A percentile compares a stretch with the other conserved stretches of the same genome.
phyloP scores from a whole-genome alignment of 192 early-diverging fungal genomes.

The Rhizoclosmatium sp. region DNA sequence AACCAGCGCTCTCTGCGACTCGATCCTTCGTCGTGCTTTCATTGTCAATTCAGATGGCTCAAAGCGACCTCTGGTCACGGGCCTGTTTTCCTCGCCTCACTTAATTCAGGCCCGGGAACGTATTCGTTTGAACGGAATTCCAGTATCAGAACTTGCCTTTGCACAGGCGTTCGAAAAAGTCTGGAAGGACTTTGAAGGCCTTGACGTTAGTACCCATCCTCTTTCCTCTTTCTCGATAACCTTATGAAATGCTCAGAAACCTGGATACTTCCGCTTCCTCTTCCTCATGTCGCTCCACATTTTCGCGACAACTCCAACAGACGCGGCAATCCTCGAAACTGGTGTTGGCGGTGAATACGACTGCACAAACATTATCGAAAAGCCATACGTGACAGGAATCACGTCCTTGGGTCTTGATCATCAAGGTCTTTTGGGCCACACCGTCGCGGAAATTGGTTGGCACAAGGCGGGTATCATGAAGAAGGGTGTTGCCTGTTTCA shows the following conservation, averaged over 20 bases:
- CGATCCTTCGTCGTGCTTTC: slow-evolving; percentile 66
- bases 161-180: slow-evolving; percentile 68
- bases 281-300: slow-evolving; percentile 89
- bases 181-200: slow-evolving; percentile 74
- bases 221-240: background rate
- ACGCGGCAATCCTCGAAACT: slow-evolving; percentile 83
- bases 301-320: slow-evolving; percentile 76
- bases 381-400: slow-evolving; percentile 65
- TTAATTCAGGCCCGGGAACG: slow-evolving; percentile 91
- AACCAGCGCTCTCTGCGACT: slow-evolving; percentile 81
- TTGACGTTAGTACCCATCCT: background rate
- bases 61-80: slow-evolving; percentile 41
- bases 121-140: slow-evolving; percentile 89
- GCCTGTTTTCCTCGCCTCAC: slow-evolving; percentile 94
- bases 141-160: slow-evolving; percentile 77
- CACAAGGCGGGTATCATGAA: slow-evolving; percentile 88
- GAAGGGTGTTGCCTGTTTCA: slow-evolving; percentile 71
- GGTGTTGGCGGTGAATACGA: slow-evolving; percentile 88
- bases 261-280: slow-evolving; percentile 91
- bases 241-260: slow-evolving; percentile 41
- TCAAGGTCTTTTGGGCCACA: slow-evolving; percentile 72
- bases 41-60: slow-evolving; percentile 35
- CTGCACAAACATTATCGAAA: slow-evolving; percentile 79
- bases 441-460: slow-evolving; percentile 74
- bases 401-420: slow-evolving; percentile 84